Evolutionary conservation across 306 rosid genomes (phyloP).

Genomic region (Echinosophora koreensis): DNA sequence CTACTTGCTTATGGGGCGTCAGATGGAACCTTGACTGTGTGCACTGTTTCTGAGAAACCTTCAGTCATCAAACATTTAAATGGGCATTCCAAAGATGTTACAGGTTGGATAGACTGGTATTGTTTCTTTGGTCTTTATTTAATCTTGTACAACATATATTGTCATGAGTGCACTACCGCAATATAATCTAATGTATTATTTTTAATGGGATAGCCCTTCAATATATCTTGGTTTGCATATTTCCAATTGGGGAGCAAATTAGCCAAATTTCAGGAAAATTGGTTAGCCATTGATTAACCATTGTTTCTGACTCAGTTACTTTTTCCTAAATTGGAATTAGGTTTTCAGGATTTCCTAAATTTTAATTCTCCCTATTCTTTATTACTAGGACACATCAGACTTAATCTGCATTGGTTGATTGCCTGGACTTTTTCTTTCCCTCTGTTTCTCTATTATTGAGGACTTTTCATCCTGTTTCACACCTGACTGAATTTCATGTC

Average conservation of each 20-base stretch:
- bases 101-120: slow-evolving; percentile 84
- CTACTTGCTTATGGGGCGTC: slow-evolving; percentile 96
- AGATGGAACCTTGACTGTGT: slow-evolving; percentile 94
- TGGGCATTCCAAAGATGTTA: slow-evolving; percentile 94
- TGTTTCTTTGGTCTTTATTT: slow-evolving; percentile 58
- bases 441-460: slow-evolving; percentile 23
- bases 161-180: slow-evolving; percentile 8
- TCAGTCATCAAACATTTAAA: slow-evolving; percentile 72
- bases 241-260: slow-evolving; percentile 22
- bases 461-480: slow-evolving; percentile 22
- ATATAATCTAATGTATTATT: slow-evolving; percentile 28
- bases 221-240: slow-evolving; percentile 22
- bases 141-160: slow-evolving; percentile 38
- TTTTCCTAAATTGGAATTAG: slow-evolving; percentile 20
- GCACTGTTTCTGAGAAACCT: slow-evolving; percentile 87
- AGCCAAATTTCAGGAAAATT: slow-evolving; percentile 7
- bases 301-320: slow-evolving; percentile 31
- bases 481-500: slow-evolving; percentile 8
- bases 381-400: slow-evolving; percentile 13
- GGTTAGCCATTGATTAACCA: slow-evolving; percentile 1
- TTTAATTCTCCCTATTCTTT: slow-evolving; percentile 12
- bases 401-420: slow-evolving; percentile 21
- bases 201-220: slow-evolving; percentile 6
- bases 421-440: slow-evolving; percentile 18
- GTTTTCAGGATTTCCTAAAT: neutral